A percentile compares a stretch with the other conserved stretches of the same genome.
Conservation (phyloP, 805 yeast genomes). For the Candida fluviatilis region DNA sequence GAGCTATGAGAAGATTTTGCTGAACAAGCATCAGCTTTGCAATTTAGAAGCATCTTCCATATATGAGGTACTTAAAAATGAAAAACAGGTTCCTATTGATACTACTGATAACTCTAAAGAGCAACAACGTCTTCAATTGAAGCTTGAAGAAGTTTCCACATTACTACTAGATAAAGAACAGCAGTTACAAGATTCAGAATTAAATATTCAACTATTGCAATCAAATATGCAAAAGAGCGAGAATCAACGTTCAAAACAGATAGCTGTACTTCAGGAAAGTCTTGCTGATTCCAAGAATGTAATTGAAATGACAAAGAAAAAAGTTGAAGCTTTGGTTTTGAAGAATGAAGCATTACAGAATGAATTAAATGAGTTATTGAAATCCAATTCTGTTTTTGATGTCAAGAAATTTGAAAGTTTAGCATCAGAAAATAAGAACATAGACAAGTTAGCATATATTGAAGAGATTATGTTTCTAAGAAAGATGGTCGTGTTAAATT, state of each 20-base stretch:
- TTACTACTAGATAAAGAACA: constrained; percentile 18
- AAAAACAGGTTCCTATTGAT: background rate
- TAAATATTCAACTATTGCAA: constrained; percentile 44
- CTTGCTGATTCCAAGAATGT: constrained; percentile 16
- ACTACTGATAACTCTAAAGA: background rate
- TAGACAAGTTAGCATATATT: constrained; percentile 32
- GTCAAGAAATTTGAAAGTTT: constrained; percentile 25
- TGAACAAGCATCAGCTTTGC: no score
- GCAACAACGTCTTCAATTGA: background rate
- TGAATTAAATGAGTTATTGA: constrained; percentile 8
- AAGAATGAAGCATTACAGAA: constrained; percentile 25
- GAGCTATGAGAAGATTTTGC: background rate
- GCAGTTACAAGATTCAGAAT: constrained; percentile 37
- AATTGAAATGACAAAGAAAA: constrained; percentile 12
- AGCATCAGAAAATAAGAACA: constrained; percentile 27
- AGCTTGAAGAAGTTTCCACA: background rate
- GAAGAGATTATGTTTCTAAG: constrained; percentile 44
- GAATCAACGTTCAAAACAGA: constrained; percentile 22
- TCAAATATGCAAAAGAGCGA: constrained; percentile 35
- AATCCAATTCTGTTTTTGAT: constrained; percentile 13
- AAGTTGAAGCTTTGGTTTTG: constrained; percentile 17
- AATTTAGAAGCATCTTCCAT: background rate
- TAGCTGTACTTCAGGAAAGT: constrained; percentile 13
- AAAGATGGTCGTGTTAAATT: constrained; percentile 18
- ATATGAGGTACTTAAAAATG: background rate